Evolutionary conservation across 768 basidiomycete species (phyloP), one percentile per base, ranked within the genome.

Genomic region (Mycena rebaudengoi): DNA sequence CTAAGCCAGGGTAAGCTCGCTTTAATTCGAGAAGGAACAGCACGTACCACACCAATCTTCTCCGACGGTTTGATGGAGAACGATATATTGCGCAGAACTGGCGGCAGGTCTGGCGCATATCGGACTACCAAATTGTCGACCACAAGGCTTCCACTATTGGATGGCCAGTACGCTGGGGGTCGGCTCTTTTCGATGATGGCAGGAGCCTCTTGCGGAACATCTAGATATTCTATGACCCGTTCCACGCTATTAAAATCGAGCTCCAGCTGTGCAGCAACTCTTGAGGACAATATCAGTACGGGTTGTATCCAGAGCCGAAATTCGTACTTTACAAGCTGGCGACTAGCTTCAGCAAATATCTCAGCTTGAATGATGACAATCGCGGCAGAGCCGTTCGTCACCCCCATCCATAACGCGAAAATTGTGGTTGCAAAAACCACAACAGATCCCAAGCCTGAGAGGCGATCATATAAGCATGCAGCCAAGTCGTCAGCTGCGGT

Each of bases 151-250:
- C 90, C 89, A 37, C 79, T 79, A 46, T 76, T 85, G 2, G 86
- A 87, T 4, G 90, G 90, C 90, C 90, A 91, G 64, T 87, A 87
- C 2, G 89, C 90, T 1, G 90, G 90, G n/a, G 90, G 88, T 48
- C 86, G 81, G 51, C 70, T 79, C 35, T 81, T 79, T 26, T 85
- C 78, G 52, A 88, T 81, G 43, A 87, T 75, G 0, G 88, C 84
- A 40, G 88, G 87, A 0, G 89, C 88, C 74, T 92, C 91, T 72
- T 90, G 88, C 2, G 85, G 83, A 8, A 90, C 82, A 33, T 85
- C 83, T 20, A 91, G 78, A 70, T 91, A 91, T 73, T 91, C 90
- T 16, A 86, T 82, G 23, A 91, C 87, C 60, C 91, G 86, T 69
- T 92, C 91, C 2, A 91, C 86, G 37, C 88, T 87, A 69, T 90